Conservation (phyloP, 345 rosid genomes). For the Syzygium aromaticum region DNA sequence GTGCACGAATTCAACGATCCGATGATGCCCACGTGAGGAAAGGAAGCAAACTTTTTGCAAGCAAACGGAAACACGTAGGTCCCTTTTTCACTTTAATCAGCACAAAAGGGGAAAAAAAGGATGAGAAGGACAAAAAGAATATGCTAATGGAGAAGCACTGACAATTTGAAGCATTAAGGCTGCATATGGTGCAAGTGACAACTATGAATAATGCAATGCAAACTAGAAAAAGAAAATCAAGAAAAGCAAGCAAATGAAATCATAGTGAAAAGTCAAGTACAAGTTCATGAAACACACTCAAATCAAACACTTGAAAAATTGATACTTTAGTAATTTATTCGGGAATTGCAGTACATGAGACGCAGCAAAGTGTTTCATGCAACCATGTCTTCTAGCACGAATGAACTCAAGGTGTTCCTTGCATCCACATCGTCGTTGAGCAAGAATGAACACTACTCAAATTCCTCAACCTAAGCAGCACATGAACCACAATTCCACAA, state of each 20-base stretch:
- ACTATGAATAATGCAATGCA: background rate
- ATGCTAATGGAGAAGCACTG: background rate
- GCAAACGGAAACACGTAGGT: background rate
- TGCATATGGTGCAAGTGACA: background rate
- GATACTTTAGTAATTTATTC: background rate
- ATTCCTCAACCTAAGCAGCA: slow-evolving; percentile 40
- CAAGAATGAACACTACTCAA: background rate
- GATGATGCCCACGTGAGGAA: background rate
- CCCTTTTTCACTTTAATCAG: background rate
- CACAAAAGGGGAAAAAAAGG: background rate
- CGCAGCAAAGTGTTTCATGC: background rate
- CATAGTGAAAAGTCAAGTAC: background rate
- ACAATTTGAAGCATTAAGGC: background rate
- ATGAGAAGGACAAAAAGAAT: background rate
- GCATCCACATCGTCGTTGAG: background rate
- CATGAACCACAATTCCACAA: slow-evolving; percentile 41
- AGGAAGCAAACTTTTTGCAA: background rate
- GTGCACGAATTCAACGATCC: background rate
- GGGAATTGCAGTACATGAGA: background rate
- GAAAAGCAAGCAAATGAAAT: background rate
- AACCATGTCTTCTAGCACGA: background rate
- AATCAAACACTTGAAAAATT: background rate
- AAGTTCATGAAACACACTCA: background rate
- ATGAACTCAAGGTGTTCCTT: background rate
- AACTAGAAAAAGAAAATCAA: background rate